These are phyloP conservation scores for Porcisia deanei DNA, from an alignment of 208 protist species.

Conservation along the genomic window DNA sequence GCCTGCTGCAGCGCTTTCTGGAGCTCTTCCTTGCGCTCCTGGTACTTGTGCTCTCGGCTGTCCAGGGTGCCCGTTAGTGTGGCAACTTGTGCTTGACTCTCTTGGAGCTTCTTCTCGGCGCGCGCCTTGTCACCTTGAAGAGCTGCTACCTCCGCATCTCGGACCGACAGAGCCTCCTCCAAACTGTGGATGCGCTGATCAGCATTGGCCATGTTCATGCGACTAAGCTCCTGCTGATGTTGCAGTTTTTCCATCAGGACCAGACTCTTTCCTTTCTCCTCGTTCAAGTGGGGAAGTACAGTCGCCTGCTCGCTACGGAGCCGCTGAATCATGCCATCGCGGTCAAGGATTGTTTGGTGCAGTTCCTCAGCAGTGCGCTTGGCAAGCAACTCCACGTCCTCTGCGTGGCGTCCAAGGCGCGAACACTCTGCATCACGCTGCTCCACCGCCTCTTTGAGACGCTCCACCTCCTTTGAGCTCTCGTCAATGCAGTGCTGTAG, in stretches of 20 bases:
- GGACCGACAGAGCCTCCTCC: constrained; percentile 20
- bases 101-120: constrained; percentile 21
- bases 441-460: constrained; percentile 26
- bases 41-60: constrained; percentile 45
- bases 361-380: constrained; percentile 54
- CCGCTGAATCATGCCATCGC: constrained; percentile 44
- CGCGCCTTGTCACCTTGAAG: constrained; percentile 22
- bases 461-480: constrained; percentile 34
- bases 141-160: constrained; percentile 23
- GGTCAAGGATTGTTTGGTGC: constrained; percentile 32
- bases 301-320: constrained; percentile 55
- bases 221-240: constrained; percentile 41
- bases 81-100: constrained; percentile 16
- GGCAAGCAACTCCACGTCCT: constrained; percentile 61
- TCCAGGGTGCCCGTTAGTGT: constrained; percentile 30
- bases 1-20: constrained; percentile 37
- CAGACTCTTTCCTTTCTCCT: constrained; percentile 44
- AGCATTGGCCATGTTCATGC: constrained; percentile 27
- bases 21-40: constrained; percentile 41
- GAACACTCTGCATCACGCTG: constrained; percentile 45
- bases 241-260: constrained; percentile 58
- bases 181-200: constrained; percentile 30
- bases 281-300: constrained; percentile 40
- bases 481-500: constrained; percentile 38
- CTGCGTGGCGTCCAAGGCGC: constrained; percentile 47